A percentile compares a stretch with the other conserved stretches of the same genome.
These are phyloP conservation scores for Parietichytrium sp. DNA, from an alignment of 108 stramenopile genomes.

Conservation along the genomic window DNA sequence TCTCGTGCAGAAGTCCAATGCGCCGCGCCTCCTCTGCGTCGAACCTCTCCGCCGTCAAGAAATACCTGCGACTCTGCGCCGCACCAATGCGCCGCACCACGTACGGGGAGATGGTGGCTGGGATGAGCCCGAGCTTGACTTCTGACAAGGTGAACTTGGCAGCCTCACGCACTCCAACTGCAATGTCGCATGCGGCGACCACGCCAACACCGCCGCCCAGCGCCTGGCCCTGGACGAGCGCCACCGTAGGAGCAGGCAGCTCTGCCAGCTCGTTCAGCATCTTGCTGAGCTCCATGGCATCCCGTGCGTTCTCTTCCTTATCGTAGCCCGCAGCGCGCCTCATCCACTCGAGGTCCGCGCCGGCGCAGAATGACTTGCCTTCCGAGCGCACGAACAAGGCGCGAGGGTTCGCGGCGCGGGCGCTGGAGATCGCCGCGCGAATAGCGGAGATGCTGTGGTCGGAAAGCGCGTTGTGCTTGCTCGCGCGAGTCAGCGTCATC, in stretches of 20 bases:
- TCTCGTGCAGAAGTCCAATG: conserved; percentile 38
- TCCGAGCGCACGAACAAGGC: conserved; percentile 7
- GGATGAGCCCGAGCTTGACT: conserved; percentile 40
- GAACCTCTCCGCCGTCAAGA: conserved; percentile 27
- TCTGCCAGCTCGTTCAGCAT: conserved; percentile 12
- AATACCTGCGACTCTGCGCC: not conserved
- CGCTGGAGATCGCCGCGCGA: not conserved
- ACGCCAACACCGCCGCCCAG: conserved; percentile 30
- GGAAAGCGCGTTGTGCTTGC: conserved; percentile 23
- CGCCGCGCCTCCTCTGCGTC: conserved; percentile 10
- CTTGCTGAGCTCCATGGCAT: conserved; percentile 25
- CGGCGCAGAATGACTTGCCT: conserved; percentile 30
- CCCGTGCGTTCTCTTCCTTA: conserved; percentile 5
- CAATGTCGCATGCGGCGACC: conserved; percentile 26
- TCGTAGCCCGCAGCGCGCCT: conserved; percentile 19
- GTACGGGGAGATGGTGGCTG: conserved; percentile 40
- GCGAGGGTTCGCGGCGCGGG: not conserved
- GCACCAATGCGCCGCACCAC: conserved; percentile 25
- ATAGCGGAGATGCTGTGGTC: conserved; percentile 5
- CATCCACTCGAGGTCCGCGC: conserved; percentile 34
- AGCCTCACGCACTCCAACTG: not conserved
- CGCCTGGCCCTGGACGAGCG: conserved; percentile 1
- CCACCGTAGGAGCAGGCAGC: conserved; percentile 21
- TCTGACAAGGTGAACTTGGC: conserved; percentile 32
- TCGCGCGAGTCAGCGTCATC: conserved; percentile 29